Evolutionary conservation across 345 rosid species (phyloP).

Genomic region (Salix koriyanagi): DNA sequence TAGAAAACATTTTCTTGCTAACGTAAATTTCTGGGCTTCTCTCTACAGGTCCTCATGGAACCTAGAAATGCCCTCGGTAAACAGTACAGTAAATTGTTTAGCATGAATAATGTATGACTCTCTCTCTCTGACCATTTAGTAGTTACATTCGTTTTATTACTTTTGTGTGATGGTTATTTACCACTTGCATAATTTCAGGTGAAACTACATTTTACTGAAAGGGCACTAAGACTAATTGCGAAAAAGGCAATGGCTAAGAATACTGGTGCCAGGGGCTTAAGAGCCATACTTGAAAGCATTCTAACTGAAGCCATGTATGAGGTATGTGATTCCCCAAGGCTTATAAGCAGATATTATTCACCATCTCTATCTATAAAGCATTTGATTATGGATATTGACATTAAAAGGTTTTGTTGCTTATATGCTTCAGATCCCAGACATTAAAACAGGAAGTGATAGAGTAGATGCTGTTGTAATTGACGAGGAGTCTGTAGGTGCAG

Average conservation of each 20-base stretch:
- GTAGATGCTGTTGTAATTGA: slow-evolving; percentile 83
- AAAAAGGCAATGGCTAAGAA: slow-evolving; percentile 83
- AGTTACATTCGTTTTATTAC: background rate
- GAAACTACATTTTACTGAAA: slow-evolving; percentile 75
- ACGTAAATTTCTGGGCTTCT: background rate
- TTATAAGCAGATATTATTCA: background rate
- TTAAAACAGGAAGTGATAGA: slow-evolving; percentile 52
- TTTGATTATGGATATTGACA: background rate
- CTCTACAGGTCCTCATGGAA: slow-evolving; percentile 69
- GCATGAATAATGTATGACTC: slow-evolving; percentile 73
- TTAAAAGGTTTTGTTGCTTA: background rate
- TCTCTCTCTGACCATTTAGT: background rate
- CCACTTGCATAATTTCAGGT: slow-evolving; percentile 51
- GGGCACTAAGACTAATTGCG: slow-evolving; percentile 71
- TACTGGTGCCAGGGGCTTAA: slow-evolving; percentile 91
- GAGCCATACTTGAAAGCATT: slow-evolving; percentile 83
- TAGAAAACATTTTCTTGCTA: background rate
- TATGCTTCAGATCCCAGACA: slow-evolving; percentile 77
- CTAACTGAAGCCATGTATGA: slow-evolving; percentile 95
- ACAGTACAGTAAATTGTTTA: slow-evolving; percentile 87
- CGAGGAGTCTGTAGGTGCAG: slow-evolving; percentile 64
- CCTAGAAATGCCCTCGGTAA: slow-evolving; percentile 92
- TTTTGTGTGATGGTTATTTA: slow-evolving; percentile 1
- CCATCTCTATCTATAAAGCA: background rate
- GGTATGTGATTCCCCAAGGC: slow-evolving; percentile 38